Base-by-base conservation (phyloP, 2,329 filamentous ascomycete genomes). In the Helotiales sp. region DNA sequence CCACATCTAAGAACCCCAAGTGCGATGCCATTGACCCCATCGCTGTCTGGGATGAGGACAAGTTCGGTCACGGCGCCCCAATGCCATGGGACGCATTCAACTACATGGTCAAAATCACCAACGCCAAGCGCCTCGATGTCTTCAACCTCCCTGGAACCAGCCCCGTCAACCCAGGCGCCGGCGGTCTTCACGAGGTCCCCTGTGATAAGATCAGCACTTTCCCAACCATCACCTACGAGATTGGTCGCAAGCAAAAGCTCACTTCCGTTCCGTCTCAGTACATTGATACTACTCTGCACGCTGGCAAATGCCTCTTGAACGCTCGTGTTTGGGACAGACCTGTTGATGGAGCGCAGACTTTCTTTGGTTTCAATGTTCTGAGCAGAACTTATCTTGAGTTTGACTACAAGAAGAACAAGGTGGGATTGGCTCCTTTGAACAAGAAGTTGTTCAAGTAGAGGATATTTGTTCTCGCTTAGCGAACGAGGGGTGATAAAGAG, bases 11-110 rank as follows among this genome's bases (percentile, higher is more conserved):
- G 34, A 40, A 45, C 24, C 8, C 58, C n/a, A 54, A 61, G 43
- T 66, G 64, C 20, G 64, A 66, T 20, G 32, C 50, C 50, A 66
- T 66, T 40, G 64, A 66, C 20, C 34, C 64, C 13, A 47, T 66
- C 28, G 64, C 64, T 7, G 52, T 66, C 49, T 66, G 64, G 64
- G 64, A 66, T n/a, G 58, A 66, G 24, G 64, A 66, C 50, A 66
- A 66, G 30, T 66, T 66, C 58, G 64, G 64, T 8, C 59, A 62
- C 40, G 64, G 64, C 20, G 58, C 64, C 8, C 57, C 64, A 11
- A 66, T 66, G 64, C 64, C 64, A 17, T 58, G 50, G 58, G 58
- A 52, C 30, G 64, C 49, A 10, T 66, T 66, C 64, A 45, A 58
- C 17, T 26, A 52, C 30, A 37, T 66, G 45, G 64, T 66, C 24